Percentiles rank a stretch among this genome's conserved stretches.
These are phyloP conservation scores for Russula griseocarnosa DNA, from an alignment of 768 basidiomycete species.

Conservation along the genomic window DNA sequence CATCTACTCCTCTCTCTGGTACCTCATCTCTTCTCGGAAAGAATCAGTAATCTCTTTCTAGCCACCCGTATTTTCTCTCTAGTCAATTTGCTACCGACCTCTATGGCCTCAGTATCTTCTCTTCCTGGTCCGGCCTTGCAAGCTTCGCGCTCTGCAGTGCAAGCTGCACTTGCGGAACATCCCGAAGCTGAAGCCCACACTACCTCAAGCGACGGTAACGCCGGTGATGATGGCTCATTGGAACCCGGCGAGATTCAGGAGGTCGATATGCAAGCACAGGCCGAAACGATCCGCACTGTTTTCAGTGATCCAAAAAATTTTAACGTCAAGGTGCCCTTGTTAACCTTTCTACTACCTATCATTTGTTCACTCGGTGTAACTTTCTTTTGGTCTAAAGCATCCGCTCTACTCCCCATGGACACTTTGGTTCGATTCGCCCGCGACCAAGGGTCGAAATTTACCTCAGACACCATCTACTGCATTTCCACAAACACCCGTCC, in stretches of 20 bases:
- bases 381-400: constrained; percentile 50
- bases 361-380: not conserved
- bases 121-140: constrained; percentile 66
- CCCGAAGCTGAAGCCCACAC: constrained; percentile 30
- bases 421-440: constrained; percentile 95
- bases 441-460: constrained; percentile 84
- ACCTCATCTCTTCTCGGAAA: not conserved
- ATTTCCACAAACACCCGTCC: constrained; percentile 69
- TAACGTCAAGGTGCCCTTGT: constrained; percentile 80
- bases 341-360: not conserved
- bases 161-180: constrained; percentile 65
- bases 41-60: not conserved
- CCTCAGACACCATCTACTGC: constrained; percentile 79
- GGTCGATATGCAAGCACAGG: constrained; percentile 78
- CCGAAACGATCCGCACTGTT: constrained; percentile 82
- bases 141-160: constrained; percentile 75
- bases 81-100: constrained; percentile 12
- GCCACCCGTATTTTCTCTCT: not conserved
- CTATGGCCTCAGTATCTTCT: constrained; percentile 42
- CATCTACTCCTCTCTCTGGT: not conserved
- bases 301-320: constrained; percentile 91
- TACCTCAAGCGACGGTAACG: constrained; percentile 35
- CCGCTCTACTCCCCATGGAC: constrained; percentile 95
- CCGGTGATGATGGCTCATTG: constrained; percentile 33
- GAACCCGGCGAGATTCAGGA: constrained; percentile 88